Percentiles rank a stretch among this genome's conserved stretches.
Evolutionary conservation across 495 filamentous ascomycete genomes (phyloP).

Genomic region (Rostrohypoxylon terebratum): DNA sequence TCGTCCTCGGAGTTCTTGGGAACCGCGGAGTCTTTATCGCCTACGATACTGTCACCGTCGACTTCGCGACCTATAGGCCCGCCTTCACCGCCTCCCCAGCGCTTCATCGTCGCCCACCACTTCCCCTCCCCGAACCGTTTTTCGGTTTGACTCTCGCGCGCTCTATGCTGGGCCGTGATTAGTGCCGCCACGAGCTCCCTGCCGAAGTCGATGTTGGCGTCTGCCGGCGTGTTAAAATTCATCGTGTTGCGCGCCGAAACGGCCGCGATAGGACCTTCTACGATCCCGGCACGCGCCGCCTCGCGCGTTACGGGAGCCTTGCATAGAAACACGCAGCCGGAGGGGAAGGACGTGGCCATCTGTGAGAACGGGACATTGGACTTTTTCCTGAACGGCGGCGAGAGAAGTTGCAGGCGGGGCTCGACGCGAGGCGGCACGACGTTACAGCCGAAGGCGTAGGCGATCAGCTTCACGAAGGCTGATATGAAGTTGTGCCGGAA

Average conservation of each 20-base stretch:
- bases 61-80: constrained; percentile 70
- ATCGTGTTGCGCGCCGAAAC: constrained; percentile 68
- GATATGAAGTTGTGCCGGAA: constrained; percentile 76
- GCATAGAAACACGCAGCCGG: constrained; percentile 68
- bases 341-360: constrained; percentile 65
- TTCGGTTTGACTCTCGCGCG: constrained; percentile 75
- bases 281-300: constrained; percentile 75
- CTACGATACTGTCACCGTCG: constrained; percentile 56
- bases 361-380: constrained; percentile 56
- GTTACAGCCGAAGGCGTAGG: constrained; percentile 84
- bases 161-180: constrained; percentile 83
- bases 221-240: constrained; percentile 56
- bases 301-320: constrained; percentile 74
- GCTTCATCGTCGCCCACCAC: constrained; percentile 81
- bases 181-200: constrained; percentile 80
- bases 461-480: constrained; percentile 79
- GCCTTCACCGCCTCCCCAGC: constrained; percentile 81
- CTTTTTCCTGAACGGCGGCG: constrained; percentile 46
- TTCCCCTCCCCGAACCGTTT: constrained; percentile 75
- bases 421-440: constrained; percentile 70
- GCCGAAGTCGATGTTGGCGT: constrained; percentile 74
- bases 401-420: constrained; percentile 68
- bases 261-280: constrained; percentile 81
- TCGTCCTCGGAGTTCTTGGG: not conserved
- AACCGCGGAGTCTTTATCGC: constrained; percentile 56